Evolutionary conservation across 208 protist genomes (phyloP).

Genomic region (Naegleria gruberi): DNA sequence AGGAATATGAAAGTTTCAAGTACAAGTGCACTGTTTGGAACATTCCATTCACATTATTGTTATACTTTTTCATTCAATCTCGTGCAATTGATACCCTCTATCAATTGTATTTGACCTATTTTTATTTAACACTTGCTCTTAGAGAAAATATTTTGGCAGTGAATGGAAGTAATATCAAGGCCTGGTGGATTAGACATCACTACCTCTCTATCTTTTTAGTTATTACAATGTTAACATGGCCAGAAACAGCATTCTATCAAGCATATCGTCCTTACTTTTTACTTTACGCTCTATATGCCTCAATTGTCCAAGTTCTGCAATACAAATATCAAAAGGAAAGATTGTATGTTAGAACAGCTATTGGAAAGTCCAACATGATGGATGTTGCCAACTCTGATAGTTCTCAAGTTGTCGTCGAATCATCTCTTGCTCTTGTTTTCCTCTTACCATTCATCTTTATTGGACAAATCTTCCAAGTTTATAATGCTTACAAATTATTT

Average conservation of each 20-base stretch:
- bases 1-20: constrained; percentile 16
- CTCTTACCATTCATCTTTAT: constrained; percentile 12
- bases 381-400: constrained; percentile 7
- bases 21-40: neutral
- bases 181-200: constrained; percentile 22
- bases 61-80: neutral
- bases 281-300: neutral
- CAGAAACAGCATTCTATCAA: neutral
- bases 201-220: neutral
- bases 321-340: neutral
- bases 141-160: neutral
- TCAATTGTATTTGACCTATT: constrained; percentile 11
- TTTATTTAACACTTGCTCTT: constrained; percentile 11
- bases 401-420: neutral
- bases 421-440: neutral
- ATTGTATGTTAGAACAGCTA: neutral
- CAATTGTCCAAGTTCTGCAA: neutral
- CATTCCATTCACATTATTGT: neutral
- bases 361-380: constrained; percentile 2
- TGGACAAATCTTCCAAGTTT: neutral
- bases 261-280: neutral
- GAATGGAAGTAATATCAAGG: constrained; percentile 14
- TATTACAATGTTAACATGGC: neutral
- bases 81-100: constrained; percentile 9
- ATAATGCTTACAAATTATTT: neutral